phyloP scores from a whole-genome alignment of 2,329 filamentous ascomycete genomes.

The Xylariaceae sp. region DNA sequence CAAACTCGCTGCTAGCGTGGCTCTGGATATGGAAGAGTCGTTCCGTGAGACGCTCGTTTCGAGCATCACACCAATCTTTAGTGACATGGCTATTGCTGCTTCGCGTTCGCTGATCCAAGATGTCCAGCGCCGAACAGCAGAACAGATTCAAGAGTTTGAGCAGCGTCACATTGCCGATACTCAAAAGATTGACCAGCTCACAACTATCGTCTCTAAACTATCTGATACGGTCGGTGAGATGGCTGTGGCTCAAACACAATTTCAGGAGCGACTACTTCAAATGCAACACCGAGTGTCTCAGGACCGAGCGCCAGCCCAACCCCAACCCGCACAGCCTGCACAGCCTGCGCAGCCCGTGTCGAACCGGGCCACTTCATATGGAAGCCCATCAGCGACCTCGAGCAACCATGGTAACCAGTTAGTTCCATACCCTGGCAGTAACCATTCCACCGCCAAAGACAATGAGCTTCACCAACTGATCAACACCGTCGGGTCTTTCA shows the following conservation, averaged over 20 bases:
- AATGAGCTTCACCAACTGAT: slow-evolving; percentile 63
- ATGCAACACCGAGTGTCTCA: slow-evolving; percentile 57
- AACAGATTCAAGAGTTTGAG: slow-evolving; percentile 58
- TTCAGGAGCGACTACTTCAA: slow-evolving; percentile 70
- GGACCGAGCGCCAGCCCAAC: slow-evolving; percentile 44
- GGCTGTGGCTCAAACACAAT: slow-evolving; percentile 70
- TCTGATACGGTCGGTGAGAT: slow-evolving; percentile 74
- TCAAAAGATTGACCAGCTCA: slow-evolving; percentile 76
- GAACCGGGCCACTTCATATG: slow-evolving; percentile 35
- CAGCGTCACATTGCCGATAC: slow-evolving; percentile 59
- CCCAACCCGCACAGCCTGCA: slow-evolving; percentile 27
- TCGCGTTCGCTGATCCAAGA: slow-evolving; percentile 73
- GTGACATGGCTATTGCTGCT: slow-evolving; percentile 67
- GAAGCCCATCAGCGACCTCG: slow-evolving; percentile 41
- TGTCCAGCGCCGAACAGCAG: slow-evolving; percentile 67
- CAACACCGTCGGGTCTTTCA: slow-evolving; percentile 65
- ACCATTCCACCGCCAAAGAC: slow-evolving; percentile 55
- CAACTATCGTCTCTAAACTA: slow-evolving; percentile 69
- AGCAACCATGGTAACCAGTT: slow-evolving; percentile 44
- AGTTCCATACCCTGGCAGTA: slow-evolving; percentile 48
- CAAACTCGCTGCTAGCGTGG: slow-evolving; percentile 70
- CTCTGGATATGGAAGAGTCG: slow-evolving; percentile 72
- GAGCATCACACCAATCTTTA: slow-evolving; percentile 71
- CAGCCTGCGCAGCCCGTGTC: slow-evolving; percentile 29
- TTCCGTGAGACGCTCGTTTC: slow-evolving; percentile 67